phyloP scores from a whole-genome alignment of 2,329 filamentous ascomycete species.

The Colletotrichum sp. region DNA sequence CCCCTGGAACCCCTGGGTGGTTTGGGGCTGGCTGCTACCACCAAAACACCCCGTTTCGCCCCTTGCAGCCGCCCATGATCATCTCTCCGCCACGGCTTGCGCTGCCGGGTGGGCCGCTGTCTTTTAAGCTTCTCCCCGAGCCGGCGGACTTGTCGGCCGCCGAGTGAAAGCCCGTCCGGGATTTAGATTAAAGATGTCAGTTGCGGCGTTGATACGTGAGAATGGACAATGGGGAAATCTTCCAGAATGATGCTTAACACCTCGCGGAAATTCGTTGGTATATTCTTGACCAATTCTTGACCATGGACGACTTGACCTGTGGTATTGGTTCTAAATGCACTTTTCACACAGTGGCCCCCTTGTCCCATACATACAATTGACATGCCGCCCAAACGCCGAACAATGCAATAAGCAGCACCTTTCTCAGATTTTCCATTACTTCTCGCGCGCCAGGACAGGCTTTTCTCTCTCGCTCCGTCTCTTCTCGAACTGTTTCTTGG shows the following conservation, averaged over 20 bases:
- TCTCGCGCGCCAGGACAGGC: constrained; percentile 77
- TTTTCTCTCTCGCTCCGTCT: constrained; percentile 87
- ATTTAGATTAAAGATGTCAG: neutral
- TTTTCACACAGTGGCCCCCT: constrained; percentile 12
- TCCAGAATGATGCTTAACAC: neutral
- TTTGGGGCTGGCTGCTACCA: neutral
- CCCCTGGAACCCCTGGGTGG: constrained; percentile 1
- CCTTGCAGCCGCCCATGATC: neutral
- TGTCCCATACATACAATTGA: constrained; percentile 4
- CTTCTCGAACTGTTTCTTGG: constrained; percentile 79
- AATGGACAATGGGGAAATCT: neutral
- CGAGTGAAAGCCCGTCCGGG: neutral
- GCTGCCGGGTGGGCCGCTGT: neutral
- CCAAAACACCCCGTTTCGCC: constrained; percentile 2
- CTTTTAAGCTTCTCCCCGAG: neutral
- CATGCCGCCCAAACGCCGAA: constrained; percentile 20
- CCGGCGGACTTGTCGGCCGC: neutral
- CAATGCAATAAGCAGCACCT: constrained; percentile 18
- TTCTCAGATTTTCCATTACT: constrained; percentile 39
- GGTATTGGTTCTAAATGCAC: constrained; percentile 8
- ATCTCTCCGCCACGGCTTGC: neutral
- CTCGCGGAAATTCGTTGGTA: neutral
- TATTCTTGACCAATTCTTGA: neutral
- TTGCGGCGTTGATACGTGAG: neutral
- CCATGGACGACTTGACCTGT: neutral